Percentiles rank a stretch among this genome's conserved stretches.
phyloP scores from a whole-genome alignment of 768 basidiomycete genomes.

The Leucogyrophana mollusca region DNA sequence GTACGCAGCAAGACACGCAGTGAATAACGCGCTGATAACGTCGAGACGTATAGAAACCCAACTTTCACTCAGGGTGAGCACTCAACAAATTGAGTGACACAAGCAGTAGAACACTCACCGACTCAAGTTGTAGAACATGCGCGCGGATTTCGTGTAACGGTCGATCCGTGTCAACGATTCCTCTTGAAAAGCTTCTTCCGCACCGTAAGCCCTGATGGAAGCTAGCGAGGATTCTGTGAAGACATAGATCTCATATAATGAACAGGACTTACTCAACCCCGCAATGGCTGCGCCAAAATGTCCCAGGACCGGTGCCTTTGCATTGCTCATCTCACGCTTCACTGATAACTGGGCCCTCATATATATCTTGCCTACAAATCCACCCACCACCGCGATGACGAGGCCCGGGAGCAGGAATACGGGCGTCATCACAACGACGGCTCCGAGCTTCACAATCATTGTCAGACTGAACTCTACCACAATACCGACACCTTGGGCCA shows the following conservation, averaged over 20 bases:
- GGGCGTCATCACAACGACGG: conserved; percentile 39
- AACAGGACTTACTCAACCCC: conserved; percentile 38
- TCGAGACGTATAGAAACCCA: conserved; percentile 59
- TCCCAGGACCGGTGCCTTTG: conserved; percentile 47
- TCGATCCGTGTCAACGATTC: conserved; percentile 48
- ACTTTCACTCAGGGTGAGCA: conserved; percentile 18
- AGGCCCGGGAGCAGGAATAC: conserved; percentile 39
- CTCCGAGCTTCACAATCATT: conserved; percentile 35
- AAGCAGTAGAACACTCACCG: conserved; percentile 35
- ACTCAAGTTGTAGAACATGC: conserved; percentile 48
- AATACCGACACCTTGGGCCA: conserved; percentile 21
- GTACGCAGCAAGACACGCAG: conserved; percentile 48
- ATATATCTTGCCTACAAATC: conserved; percentile 46
- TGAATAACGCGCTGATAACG: conserved; percentile 47
- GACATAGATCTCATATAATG: background rate
- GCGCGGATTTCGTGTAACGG: conserved; percentile 38
- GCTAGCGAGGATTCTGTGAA: conserved; percentile 3
- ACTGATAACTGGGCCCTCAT: conserved; percentile 55
- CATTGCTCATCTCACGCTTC: conserved; percentile 57
- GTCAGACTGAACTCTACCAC: conserved; percentile 28
- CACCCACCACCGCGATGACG: conserved; percentile 37
- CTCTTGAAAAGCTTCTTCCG: conserved; percentile 39
- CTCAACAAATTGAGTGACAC: background rate
- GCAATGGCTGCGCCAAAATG: conserved; percentile 52
- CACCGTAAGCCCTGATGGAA: conserved; percentile 57